Conservation (phyloP, 2,329 filamentous ascomycete species). For the Xylaria sp. region DNA sequence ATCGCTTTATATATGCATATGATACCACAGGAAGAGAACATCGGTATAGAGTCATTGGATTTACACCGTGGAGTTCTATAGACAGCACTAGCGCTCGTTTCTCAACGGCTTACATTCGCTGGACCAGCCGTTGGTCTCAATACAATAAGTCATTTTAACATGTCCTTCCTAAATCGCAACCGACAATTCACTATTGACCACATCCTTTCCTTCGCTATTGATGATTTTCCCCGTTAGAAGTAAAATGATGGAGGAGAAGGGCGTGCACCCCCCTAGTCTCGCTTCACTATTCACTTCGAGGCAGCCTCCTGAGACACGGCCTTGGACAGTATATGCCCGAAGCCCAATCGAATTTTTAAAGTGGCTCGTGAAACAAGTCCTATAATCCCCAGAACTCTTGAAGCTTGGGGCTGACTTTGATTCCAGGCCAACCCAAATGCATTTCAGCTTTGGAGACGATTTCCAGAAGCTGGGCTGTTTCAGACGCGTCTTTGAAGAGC, state of each 20-base stretch:
- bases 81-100: neutral
- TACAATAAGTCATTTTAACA: neutral
- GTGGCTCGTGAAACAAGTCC: no score
- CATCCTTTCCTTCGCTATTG: no score
- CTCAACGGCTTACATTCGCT: neutral
- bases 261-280: no score
- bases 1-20: conserved; percentile 2
- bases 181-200: neutral
- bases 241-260: no score
- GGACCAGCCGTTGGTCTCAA: neutral
- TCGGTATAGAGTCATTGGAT: neutral
- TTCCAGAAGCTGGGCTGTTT: conserved; percentile 10
- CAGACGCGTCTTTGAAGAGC: conserved; percentile 11
- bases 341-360: no score
- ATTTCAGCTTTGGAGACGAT: conserved; percentile 19
- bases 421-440: conserved; percentile 19
- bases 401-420: conserved; percentile 20
- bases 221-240: no score
- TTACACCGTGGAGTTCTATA: neutral
- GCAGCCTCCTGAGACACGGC: no score
- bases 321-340: no score
- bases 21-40: conserved; percentile 5
- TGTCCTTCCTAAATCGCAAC: neutral
- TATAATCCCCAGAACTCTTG: conserved; percentile 17
- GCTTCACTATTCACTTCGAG: no score